phyloP scores from a whole-genome alignment of 108 stramenopile species.

The Nannochloropsis salina region DNA sequence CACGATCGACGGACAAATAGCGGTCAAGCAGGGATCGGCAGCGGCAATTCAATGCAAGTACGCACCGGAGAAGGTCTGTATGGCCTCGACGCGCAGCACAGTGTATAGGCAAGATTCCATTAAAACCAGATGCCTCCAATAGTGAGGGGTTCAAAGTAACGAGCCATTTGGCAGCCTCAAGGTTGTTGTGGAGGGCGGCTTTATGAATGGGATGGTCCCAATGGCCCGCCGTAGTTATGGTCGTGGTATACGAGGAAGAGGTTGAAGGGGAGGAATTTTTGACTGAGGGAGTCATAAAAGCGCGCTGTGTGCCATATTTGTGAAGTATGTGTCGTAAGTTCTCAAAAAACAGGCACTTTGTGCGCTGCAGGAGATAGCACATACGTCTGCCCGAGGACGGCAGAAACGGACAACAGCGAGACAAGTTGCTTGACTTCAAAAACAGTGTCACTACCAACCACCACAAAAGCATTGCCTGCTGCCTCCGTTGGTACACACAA shows the following conservation, averaged over 20 bases:
- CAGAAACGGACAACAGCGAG: too few relatives aligned
- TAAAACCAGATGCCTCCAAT: background rate
- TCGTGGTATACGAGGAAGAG: background rate
- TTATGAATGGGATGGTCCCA: slow-evolving; percentile 9
- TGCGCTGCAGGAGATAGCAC: too few relatives aligned
- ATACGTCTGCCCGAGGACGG: too few relatives aligned
- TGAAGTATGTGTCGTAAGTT: too few relatives aligned
- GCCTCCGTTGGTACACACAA: too few relatives aligned
- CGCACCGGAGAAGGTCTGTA: background rate
- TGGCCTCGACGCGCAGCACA: background rate
- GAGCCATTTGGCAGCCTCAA: background rate
- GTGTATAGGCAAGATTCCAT: background rate
- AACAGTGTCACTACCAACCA: too few relatives aligned
- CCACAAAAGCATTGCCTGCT: too few relatives aligned
- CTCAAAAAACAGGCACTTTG: too few relatives aligned
- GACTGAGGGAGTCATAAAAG: background rate
- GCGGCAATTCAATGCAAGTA: background rate
- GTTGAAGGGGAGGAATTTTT: background rate
- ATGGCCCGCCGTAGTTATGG: background rate
- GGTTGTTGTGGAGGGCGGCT: slow-evolving; percentile 3
- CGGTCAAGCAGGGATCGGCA: too few relatives aligned
- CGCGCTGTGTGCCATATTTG: background rate
- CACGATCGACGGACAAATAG: too few relatives aligned
- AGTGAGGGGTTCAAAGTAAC: background rate
- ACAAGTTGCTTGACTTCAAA: too few relatives aligned